Percentiles rank a stretch among this genome's conserved stretches.
Conservation (phyloP, 495 filamentous ascomycete species). For the Penicillium flavigenum region DNA sequence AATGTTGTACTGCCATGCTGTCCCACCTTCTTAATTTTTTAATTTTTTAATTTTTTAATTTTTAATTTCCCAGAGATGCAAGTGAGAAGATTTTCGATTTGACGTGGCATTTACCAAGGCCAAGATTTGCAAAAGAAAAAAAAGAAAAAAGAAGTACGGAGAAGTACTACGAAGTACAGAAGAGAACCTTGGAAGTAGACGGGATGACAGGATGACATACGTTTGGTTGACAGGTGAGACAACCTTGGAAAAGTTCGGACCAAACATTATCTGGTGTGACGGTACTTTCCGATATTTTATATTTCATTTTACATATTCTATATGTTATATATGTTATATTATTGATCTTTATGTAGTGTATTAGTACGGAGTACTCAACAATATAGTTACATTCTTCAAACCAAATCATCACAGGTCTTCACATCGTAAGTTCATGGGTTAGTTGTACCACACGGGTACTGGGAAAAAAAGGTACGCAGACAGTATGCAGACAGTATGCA, state of each 20-base stretch:
- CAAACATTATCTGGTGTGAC: slow-evolving; percentile 24
- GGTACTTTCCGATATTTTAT: slow-evolving; percentile 23
- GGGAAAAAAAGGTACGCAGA: too few species aligned
- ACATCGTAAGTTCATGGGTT: slow-evolving; percentile 32
- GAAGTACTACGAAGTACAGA: too few species aligned
- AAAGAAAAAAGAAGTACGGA: not conserved
- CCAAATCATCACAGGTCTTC: slow-evolving; percentile 27
- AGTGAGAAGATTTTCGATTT: slow-evolving; percentile 6
- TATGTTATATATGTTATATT: too few species aligned
- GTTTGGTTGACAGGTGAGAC: slow-evolving; percentile 33
- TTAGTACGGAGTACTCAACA: not conserved
- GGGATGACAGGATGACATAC: slow-evolving; percentile 36
- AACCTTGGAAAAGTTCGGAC: slow-evolving; percentile 22
- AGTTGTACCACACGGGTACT: not conserved
- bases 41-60: not conserved
- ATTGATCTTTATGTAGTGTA: too few species aligned
- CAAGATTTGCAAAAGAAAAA: not conserved
- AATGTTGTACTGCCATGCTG: not conserved
- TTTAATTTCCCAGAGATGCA: not conserved
- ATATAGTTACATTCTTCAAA: slow-evolving; percentile 25
- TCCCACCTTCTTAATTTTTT: not conserved
- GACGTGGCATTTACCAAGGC: not conserved
- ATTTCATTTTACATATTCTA: too few species aligned
- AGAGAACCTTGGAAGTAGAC: slow-evolving; percentile 11
- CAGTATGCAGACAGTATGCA: too few species aligned